Base-by-base conservation (phyloP, 139 green algal species). In the Coelastrella sp. region DNA sequence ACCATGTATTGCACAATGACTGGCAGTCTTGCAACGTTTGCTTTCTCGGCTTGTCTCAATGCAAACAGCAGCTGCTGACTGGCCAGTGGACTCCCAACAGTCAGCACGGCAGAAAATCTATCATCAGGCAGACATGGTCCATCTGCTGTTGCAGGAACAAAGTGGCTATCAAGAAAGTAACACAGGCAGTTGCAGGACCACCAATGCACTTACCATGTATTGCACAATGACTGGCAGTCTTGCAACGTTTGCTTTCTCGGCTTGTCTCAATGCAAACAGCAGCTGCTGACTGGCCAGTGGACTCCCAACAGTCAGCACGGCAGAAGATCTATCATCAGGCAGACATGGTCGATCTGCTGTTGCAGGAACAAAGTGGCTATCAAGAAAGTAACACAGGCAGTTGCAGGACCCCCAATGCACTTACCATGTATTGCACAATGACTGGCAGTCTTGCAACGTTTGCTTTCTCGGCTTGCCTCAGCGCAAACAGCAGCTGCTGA, bases 1-100 rank as follows among this genome's bases (percentile, higher is more conserved):
- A 87, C 82, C 82, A 87, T 77, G 82, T 87, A 87, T 4, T 87
- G 82, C 0, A 87, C 82, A 54, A 79, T 73, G 20, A 87, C 82
- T 66, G 82, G 82, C 65, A 87, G 32, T 56, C 82, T 68, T 13
- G 82, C 82, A 5, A 65, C 74, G 10, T 87, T 87, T 56, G 64
- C 32, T 16, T 87, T 71, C 14, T 87, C 65, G 5, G 82, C 82
- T n/a, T 87, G 73, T 8, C 65, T 32, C 65, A 87, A 54, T 11
- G 74, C 23, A 56, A 87, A 87, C 47, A 87, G 65, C 82, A 87
- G 61, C 82, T 87, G 82, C 82, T 79, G 82, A 7, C 65, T 87
- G 1, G 82, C 82, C 16, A 73, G 16, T 10, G 82, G 82, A 5
- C 82, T 87, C 19, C 82, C 82, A 65, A 87, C 57, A 16, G 82